These are phyloP conservation scores for Penicillium sumatraense DNA, from an alignment of 2,329 filamentous ascomycete genomes.

Conservation along the genomic window DNA sequence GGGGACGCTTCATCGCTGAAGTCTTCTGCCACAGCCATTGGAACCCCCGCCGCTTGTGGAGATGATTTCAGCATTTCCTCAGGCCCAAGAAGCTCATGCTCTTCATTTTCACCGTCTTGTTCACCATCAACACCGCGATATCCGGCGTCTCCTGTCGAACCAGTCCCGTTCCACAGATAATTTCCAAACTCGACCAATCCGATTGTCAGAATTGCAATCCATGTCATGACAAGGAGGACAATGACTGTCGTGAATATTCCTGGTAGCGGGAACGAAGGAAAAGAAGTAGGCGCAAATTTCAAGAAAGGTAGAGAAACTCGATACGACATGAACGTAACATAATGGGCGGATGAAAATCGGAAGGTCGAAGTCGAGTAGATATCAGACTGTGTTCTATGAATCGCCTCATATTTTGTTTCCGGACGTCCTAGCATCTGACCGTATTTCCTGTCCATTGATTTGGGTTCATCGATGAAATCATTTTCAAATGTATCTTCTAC, in stretches of 20 bases:
- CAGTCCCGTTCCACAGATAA: slow-evolving; percentile 20
- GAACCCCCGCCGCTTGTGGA: slow-evolving; percentile 1
- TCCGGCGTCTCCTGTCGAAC: neutral
- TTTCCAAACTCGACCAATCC: slow-evolving; percentile 25
- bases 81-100: neutral
- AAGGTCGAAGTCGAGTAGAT: neutral
- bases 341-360: slow-evolving; percentile 3
- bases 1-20: neutral
- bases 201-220: slow-evolving; percentile 27
- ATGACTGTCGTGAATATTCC: slow-evolving; percentile 20
- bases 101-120: neutral
- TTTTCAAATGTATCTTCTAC: neutral
- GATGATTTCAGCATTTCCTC: slow-evolving; percentile 10
- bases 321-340: slow-evolving; percentile 15
- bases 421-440: slow-evolving; percentile 2
- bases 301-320: slow-evolving; percentile 18
- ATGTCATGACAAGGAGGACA: slow-evolving; percentile 25
- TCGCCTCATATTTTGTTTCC: neutral
- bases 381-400: neutral
- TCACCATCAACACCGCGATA: neutral
- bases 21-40: neutral
- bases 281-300: slow-evolving; percentile 1
- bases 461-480: neutral
- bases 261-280: slow-evolving; percentile 10
- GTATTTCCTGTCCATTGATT: neutral